Conservation (phyloP, 768 basidiomycete species). For the Pleurotus ostreatus region DNA sequence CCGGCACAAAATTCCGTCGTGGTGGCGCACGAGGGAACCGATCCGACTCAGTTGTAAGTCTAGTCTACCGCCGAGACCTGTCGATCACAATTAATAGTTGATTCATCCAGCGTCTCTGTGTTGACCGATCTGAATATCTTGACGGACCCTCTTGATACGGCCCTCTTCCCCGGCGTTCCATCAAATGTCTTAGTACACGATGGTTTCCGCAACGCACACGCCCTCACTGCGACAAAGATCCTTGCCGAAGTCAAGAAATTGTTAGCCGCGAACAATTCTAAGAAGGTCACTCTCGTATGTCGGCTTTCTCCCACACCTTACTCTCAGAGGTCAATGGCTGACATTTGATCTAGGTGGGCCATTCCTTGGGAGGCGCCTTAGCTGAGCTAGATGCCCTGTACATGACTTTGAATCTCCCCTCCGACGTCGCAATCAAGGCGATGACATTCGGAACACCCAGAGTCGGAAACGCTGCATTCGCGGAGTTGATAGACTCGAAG, state of each 20-base stretch:
- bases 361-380: conserved; percentile 50
- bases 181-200: conserved; percentile 41
- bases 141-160: conserved; percentile 32
- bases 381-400: conserved; percentile 48
- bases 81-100: too few species aligned
- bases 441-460: conserved; percentile 49
- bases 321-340: not conserved
- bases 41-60: conserved; percentile 48
- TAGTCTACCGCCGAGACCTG: conserved; percentile 7
- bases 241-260: conserved; percentile 38
- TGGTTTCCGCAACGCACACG: conserved; percentile 52
- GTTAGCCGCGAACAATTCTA: conserved; percentile 31
- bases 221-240: conserved; percentile 39
- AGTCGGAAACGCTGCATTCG: conserved; percentile 49
- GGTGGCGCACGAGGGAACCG: conserved; percentile 62
- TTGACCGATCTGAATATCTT: conserved; percentile 46
- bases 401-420: conserved; percentile 43
- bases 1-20: conserved; percentile 45
- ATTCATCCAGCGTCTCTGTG: conserved; percentile 34
- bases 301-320: conserved; percentile 13
- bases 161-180: conserved; percentile 53
- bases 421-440: conserved; percentile 31
- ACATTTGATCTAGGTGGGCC: conserved; percentile 31
- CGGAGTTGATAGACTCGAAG: conserved; percentile 43
- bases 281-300: conserved; percentile 37